Conservation (phyloP, 2,329 filamentous ascomycete genomes). For the Nigrograna mackinnonii region DNA sequence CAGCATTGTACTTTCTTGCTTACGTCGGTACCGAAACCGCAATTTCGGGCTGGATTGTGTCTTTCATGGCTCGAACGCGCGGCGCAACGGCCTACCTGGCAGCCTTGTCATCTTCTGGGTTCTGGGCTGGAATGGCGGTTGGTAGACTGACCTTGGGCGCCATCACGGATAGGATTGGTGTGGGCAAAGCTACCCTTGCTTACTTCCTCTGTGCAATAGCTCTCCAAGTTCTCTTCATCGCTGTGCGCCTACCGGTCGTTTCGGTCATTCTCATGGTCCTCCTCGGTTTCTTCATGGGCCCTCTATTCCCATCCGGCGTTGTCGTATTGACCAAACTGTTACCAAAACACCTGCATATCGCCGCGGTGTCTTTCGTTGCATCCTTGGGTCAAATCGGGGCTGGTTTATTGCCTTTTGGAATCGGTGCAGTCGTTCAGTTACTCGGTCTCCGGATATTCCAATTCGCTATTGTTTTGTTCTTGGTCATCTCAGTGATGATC, state of each 20-base stretch:
- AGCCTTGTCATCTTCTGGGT: constrained; percentile 47
- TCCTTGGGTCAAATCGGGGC: constrained; percentile 50
- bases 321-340: constrained; percentile 42
- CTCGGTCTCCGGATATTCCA: constrained; percentile 45
- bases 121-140: constrained; percentile 50
- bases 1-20: constrained; percentile 44
- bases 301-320: constrained; percentile 48
- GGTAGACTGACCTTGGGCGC: constrained; percentile 38
- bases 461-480: constrained; percentile 28
- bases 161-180: constrained; percentile 30
- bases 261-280: constrained; percentile 36
- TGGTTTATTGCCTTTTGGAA: constrained; percentile 47
- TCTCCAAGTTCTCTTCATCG: constrained; percentile 23
- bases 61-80: constrained; percentile 49
- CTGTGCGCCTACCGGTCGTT: constrained; percentile 15
- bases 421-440: constrained; percentile 45
- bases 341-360: constrained; percentile 45
- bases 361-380: constrained; percentile 49
- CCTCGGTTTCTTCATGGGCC: constrained; percentile 46
- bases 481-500: constrained; percentile 19
- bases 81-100: constrained; percentile 40
- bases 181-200: constrained; percentile 23
- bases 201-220: constrained; percentile 26
- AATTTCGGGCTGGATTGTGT: constrained; percentile 52
- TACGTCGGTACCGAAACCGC: constrained; percentile 51